Evolutionary conservation across 805 yeast species (phyloP), one percentile per base, ranked within the genome.

Genomic region (Saccharomycopsis lassenensis): DNA sequence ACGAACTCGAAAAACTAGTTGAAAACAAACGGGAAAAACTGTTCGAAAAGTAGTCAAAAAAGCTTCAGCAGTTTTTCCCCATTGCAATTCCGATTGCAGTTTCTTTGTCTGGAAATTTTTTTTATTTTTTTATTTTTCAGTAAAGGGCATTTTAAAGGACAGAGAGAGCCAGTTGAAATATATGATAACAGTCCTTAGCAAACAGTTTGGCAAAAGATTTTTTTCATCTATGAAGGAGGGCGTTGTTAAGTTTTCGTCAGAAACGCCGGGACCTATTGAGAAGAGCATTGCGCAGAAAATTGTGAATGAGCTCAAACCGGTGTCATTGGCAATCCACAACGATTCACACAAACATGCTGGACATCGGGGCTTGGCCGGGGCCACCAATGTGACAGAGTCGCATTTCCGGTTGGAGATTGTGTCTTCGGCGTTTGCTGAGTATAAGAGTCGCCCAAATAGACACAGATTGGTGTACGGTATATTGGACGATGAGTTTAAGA

Each of bases 311-410:
- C 27, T 43, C 11, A 17, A 59, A 45, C 93, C 73, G 16, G 50
- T 52, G 6, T 55, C 45, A 46, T 63, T 71, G 46, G 66, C 61
- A 22, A 66, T 89, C 4, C 62, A 61, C 40, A 89, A 89, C 54
- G 96, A 89, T 56, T 83, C 95, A 5, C 74, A 74, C 56, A 81
- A 81, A 52, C 97, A 89, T 56, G 73, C 86, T 2, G 87, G 83
- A 46, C 97, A 89, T 55, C 77, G 75, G 40, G 86, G 93, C 2
- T 68, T 84, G 61, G 67, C 75, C 36, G 85, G 78, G 3, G 84
- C 87, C 6, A 47, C 66, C 2, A 85, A 85, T 55, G 64, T 61
- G 11, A 65, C 69, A 2, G 96, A 89, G 56, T 78, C 93, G 0
- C 96, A 89, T 55, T 85, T 87, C 57, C 59, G 84, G 38, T 56